phyloP scores from a whole-genome alignment of 2,329 filamentous ascomycete species.

The Leptographium radiaticola region DNA sequence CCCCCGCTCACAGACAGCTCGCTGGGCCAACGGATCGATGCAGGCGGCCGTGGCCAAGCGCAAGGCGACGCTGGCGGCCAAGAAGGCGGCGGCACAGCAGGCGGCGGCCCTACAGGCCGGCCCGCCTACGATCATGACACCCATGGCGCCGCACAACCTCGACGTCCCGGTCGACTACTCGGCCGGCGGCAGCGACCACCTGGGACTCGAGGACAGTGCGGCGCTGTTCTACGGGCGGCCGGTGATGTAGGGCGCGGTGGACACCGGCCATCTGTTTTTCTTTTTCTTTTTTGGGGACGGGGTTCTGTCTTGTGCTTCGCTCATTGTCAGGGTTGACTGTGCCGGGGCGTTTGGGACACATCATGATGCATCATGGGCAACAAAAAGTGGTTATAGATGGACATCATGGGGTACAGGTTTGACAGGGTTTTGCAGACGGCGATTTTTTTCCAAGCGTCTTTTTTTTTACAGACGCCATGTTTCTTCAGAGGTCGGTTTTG shows the following conservation, averaged over 20 bases:
- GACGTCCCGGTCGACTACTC: not conserved
- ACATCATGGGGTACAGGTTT: not conserved
- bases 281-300: not conserved
- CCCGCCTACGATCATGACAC: not conserved
- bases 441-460: no score
- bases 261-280: not conserved
- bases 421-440: no score
- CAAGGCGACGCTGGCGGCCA: conserved; percentile 45
- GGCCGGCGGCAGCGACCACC: not conserved
- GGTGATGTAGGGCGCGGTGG: not conserved
- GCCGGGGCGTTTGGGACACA: not conserved
- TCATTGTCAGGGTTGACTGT: not conserved
- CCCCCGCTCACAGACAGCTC: conserved; percentile 24
- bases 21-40: conserved; percentile 50
- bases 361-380: not conserved
- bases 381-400: not conserved
- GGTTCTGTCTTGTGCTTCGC: not conserved
- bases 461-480: no score
- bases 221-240: not conserved
- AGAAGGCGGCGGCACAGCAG: conserved; percentile 27
- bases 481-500: no score
- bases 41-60: conserved; percentile 45
- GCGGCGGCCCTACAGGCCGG: conserved; percentile 7
- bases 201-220: not conserved
- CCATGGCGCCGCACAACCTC: not conserved